Conservation (phyloP, 208 protist species). For the Trichomonas tenax region DNA sequence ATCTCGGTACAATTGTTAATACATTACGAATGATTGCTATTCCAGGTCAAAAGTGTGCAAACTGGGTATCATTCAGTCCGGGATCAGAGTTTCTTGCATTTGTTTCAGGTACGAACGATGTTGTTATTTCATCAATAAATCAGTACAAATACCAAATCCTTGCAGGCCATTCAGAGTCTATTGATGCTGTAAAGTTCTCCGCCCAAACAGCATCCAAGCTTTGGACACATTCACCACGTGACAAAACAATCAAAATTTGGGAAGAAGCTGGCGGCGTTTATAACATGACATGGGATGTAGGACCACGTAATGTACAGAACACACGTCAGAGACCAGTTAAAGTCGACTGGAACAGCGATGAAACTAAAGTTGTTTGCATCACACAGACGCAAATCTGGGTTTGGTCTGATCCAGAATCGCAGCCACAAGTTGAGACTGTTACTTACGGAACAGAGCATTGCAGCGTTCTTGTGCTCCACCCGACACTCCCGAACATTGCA, state of each 20-base stretch:
- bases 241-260: neutral
- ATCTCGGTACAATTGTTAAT: neutral
- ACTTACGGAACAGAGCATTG: neutral
- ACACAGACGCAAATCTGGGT: neutral
- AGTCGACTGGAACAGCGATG: neutral
- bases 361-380: neutral
- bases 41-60: neutral
- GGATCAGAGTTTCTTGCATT: neutral
- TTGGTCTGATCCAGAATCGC: neutral
- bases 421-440: no score
- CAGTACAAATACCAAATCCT: neutral
- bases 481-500: neutral
- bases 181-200: neutral
- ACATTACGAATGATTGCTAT: neutral
- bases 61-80: neutral
- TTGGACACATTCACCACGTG: neutral
- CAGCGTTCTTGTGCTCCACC: neutral
- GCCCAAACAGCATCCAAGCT: neutral
- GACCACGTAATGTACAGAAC: neutral
- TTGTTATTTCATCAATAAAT: neutral
- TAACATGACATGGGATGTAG: neutral
- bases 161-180: neutral
- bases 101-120: neutral
- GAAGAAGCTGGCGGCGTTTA: neutral
- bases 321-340: neutral